phyloP scores from a whole-genome alignment of 768 basidiomycete genomes.

The Kondoa malvinella region DNA sequence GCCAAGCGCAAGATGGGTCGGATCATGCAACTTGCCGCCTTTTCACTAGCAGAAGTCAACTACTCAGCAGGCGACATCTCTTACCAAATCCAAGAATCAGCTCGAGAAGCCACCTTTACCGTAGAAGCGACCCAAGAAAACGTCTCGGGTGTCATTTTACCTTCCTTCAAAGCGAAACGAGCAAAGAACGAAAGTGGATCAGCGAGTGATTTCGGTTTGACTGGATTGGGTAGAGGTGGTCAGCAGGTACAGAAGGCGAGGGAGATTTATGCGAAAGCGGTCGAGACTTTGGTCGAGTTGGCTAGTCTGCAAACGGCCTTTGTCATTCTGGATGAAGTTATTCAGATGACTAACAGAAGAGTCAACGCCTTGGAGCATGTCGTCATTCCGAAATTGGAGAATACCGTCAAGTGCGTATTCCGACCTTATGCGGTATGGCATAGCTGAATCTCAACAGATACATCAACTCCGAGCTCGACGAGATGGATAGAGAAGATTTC shows the following conservation, averaged over 20 bases:
- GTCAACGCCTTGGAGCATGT: constrained; percentile 98
- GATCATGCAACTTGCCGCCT: constrained; percentile 96
- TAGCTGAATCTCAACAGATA: constrained; percentile 35
- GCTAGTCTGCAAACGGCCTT: constrained; percentile 93
- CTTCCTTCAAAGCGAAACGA: constrained; percentile 83
- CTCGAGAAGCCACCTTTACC: constrained; percentile 72
- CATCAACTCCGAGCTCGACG: constrained; percentile 90
- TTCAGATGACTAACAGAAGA: constrained; percentile 93
- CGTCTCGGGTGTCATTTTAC: constrained; percentile 87
- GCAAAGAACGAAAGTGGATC: constrained; percentile 42
- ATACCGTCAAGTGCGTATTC: constrained; percentile 55
- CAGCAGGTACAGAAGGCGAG: constrained; percentile 89
- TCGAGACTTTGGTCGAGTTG: constrained; percentile 90
- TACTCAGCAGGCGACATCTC: constrained; percentile 88
- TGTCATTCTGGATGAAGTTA: constrained; percentile 95
- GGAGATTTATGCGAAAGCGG: constrained; percentile 93
- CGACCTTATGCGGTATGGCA: neutral
- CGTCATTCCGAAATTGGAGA: constrained; percentile 83
- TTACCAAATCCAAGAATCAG: constrained; percentile 94
- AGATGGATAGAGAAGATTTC: constrained; percentile 63
- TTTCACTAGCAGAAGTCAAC: constrained; percentile 96
- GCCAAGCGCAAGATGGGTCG: constrained; percentile 98
- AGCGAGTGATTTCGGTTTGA: constrained; percentile 57
- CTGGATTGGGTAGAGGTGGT: constrained; percentile 88
- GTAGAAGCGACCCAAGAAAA: constrained; percentile 95